Evolutionary conservation across 2,329 filamentous ascomycete genomes (phyloP).

Genomic region (Metarhizium anisopliae): DNA sequence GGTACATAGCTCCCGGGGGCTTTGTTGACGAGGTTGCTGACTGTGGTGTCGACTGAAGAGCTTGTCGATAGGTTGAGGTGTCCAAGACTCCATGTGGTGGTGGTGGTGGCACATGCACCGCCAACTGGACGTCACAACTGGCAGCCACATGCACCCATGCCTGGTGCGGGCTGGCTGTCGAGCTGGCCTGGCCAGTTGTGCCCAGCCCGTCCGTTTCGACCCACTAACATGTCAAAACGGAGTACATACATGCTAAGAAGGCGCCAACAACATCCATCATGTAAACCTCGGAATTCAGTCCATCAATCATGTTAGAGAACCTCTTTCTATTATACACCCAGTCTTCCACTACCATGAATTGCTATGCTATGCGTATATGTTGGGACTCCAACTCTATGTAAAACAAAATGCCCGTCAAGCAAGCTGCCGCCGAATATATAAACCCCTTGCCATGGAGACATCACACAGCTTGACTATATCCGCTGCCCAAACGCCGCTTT

Average conservation of each 20-base stretch:
- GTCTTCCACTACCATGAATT: background rate
- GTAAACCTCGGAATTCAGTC: background rate
- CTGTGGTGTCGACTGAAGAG: background rate
- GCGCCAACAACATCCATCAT: no score
- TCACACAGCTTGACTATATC: constrained; percentile 59
- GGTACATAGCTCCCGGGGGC: constrained; percentile 32
- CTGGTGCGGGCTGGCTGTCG: no score
- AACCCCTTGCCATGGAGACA: background rate
- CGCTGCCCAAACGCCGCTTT: constrained; percentile 44
- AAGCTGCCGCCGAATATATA: background rate
- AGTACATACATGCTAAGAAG: no score
- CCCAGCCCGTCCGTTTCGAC: no score
- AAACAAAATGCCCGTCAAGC: background rate
- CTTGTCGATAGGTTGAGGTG: background rate
- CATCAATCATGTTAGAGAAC: background rate
- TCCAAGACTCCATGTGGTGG: background rate
- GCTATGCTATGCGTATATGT: background rate
- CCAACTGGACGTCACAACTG: background rate
- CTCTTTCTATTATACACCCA: background rate
- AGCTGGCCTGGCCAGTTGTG: no score
- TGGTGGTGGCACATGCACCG: background rate
- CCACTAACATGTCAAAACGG: no score
- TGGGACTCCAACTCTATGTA: background rate
- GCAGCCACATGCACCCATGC: no score
- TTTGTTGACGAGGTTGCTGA: background rate